phyloP scores from a whole-genome alignment of 1,284 basidiomycete species.

The Marasmius oreades region DNA sequence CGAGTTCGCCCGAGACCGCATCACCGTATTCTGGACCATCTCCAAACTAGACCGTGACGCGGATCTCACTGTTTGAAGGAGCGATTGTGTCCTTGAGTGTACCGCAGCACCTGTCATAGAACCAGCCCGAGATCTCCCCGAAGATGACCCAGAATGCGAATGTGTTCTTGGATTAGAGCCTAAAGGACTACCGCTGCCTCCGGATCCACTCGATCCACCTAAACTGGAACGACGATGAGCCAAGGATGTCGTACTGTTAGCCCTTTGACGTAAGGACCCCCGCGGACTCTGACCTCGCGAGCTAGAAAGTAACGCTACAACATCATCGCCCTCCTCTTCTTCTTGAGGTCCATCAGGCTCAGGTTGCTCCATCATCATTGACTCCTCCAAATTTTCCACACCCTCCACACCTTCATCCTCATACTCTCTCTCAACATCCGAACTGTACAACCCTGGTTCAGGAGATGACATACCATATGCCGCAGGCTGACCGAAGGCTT shows the following conservation, averaged over 20 bases:
- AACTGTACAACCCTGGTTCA: slow-evolving; percentile 30
- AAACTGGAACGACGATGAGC: slow-evolving; percentile 17
- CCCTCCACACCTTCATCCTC: slow-evolving; percentile 38
- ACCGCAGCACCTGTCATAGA: slow-evolving; percentile 1
- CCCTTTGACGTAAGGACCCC: slow-evolving; percentile 46
- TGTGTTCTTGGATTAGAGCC: slow-evolving; percentile 44
- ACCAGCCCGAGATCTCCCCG: slow-evolving; percentile 4
- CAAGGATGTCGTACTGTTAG: slow-evolving; percentile 30
- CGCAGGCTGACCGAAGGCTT: slow-evolving; percentile 3
- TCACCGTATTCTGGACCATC: slow-evolving; percentile 41
- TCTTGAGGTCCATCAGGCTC: slow-evolving; percentile 53
- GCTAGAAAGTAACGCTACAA: slow-evolving; percentile 57
- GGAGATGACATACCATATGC: slow-evolving; percentile 21
- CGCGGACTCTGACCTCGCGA: slow-evolving; percentile 47
- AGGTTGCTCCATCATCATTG: slow-evolving; percentile 48
- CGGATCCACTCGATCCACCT: not conserved
- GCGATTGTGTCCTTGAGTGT: slow-evolving; percentile 48
- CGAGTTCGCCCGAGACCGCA: slow-evolving; percentile 49
- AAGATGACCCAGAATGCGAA: slow-evolving; percentile 39
- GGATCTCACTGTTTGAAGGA: slow-evolving; percentile 60
- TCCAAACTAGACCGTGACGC: slow-evolving; percentile 62
- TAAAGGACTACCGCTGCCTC: slow-evolving; percentile 8
- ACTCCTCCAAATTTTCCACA: slow-evolving; percentile 35
- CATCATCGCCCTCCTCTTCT: slow-evolving; percentile 65
- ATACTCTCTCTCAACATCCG: slow-evolving; percentile 27